phyloP scores from a whole-genome alignment of 2,329 filamentous ascomycete species.

The Fusarium palustre region DNA sequence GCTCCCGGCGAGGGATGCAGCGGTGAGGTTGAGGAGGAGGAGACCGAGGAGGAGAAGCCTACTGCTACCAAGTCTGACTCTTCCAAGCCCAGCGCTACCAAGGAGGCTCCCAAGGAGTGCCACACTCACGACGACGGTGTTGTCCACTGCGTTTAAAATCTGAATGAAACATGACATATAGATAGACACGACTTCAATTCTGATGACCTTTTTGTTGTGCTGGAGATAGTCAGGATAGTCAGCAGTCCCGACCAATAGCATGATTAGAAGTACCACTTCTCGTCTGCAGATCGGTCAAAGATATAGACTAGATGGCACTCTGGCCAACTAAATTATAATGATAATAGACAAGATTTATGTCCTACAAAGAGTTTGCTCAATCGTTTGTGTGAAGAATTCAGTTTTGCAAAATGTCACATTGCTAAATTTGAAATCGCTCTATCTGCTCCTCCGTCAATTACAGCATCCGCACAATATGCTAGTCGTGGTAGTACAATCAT shows the following conservation, averaged over 20 bases:
- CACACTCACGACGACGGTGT: conserved; percentile 58
- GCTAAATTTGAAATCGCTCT: background rate
- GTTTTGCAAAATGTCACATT: fast-evolving
- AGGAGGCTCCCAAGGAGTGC: conserved; percentile 50
- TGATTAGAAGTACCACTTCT: fast-evolving
- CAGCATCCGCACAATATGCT: background rate
- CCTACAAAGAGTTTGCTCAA: too few relatives aligned
- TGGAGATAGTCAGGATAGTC: too few relatives aligned
- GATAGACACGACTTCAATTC: conserved; percentile 5
- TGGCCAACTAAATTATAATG: background rate
- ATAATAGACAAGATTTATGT: background rate
- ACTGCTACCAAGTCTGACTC: conserved; percentile 31
- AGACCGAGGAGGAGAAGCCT: conserved; percentile 22
- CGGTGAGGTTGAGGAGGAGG: conserved; percentile 54
- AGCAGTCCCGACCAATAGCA: fast-evolving
- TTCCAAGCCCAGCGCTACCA: conserved; percentile 49
- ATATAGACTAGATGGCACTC: too few relatives aligned
- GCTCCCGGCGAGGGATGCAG: conserved; percentile 72
- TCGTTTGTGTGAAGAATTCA: background rate
- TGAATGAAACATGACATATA: background rate
- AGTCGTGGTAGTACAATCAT: background rate
- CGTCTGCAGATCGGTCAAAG: fast-evolving
- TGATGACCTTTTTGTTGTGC: background rate
- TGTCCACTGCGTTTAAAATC: conserved; percentile 48
- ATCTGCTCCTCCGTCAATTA: background rate